Evolutionary conservation across 257 asterid genomes (phyloP).

Genomic region (Marsdenia floribunda): DNA sequence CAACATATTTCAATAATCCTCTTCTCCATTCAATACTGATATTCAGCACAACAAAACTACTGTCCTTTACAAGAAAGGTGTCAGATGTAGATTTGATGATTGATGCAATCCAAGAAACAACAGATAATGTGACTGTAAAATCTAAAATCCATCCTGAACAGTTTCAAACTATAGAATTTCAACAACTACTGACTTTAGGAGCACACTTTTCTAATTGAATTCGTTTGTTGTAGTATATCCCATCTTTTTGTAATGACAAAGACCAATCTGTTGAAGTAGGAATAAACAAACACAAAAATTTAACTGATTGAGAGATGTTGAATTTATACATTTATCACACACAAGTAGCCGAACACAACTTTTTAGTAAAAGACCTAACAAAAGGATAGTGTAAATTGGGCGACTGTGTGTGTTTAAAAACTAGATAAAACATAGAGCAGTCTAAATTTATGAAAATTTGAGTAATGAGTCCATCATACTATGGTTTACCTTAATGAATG

Average conservation of each 20-base stretch:
- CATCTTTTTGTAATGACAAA: too few relatives aligned
- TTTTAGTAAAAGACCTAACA: too few relatives aligned
- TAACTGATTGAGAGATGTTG: too few relatives aligned
- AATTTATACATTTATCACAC: too few relatives aligned
- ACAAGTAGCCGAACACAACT: too few relatives aligned
- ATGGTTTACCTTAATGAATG: conserved; percentile 66
- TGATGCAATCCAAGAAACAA: not conserved
- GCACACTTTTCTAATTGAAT: too few relatives aligned
- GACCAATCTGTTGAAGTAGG: too few relatives aligned
- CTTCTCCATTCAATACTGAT: not conserved
- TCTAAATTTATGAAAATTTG: not conserved
- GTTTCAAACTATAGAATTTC: too few relatives aligned
- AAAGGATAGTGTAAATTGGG: not conserved
- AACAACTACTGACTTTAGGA: too few relatives aligned
- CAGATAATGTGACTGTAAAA: not conserved
- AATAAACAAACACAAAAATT: too few relatives aligned
- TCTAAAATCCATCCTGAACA: not conserved
- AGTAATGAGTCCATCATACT: conserved; percentile 1
- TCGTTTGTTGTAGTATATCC: too few relatives aligned
- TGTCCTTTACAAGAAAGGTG: not conserved
- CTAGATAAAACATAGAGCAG: not conserved
- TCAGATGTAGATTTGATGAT: not conserved
- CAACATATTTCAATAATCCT: not conserved
- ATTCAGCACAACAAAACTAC: not conserved
- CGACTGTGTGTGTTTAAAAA: not conserved